Evolutionary conservation across 2,329 filamentous ascomycete species (phyloP), one percentile per base, ranked within the genome.

Genomic region (Hypoxylon sp.): DNA sequence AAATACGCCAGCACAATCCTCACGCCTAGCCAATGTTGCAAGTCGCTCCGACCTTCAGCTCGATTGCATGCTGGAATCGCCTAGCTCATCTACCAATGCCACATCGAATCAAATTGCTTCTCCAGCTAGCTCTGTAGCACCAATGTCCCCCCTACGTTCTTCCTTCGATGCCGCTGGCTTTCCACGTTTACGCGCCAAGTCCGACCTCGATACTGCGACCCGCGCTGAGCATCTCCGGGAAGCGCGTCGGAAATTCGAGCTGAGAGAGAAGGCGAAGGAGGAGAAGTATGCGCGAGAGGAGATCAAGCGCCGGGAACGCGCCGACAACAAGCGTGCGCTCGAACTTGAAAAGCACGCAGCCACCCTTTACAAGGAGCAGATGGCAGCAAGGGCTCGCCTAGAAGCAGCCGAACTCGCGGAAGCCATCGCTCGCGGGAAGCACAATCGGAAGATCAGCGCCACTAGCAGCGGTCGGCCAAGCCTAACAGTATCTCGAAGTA

Each of bases 261-360:
- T 88, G 75, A 88, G 86, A 75, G 88, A 91, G 77, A 83, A 83
- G 14, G 81, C 81, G 59, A 90, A 91, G 78, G 85, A 90, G 37
- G 88, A 90, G 75, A 90, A 89, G 74, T 87, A 87, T 53, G 87
- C 86, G 14, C 85, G 85, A 11, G 86, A 89, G 71, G 84, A 89
- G 80, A 83, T 86, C 63, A 84, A 83, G 69, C 88, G 86, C 67
- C 84, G 85, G 37, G 88, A 90, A 75, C 87, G 87, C 51, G 84
- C 84, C n/a, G 85, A 87, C 62, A 83, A 81, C 73, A 88, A 85
- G 74, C 87, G 88, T 66, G 86, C 86, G 0, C 81, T 82, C 39
- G 83, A 84, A 63, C 77, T 84, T 9, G 87, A 87, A 75, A 84
- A 81, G 70, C 80, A 82, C 50, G 78, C 81, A n/a, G 80, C 75